Percentiles rank a stretch among this genome's conserved stretches.
Conservation (phyloP, 805 yeast genomes). For the Hyphopichia homilentoma region DNA sequence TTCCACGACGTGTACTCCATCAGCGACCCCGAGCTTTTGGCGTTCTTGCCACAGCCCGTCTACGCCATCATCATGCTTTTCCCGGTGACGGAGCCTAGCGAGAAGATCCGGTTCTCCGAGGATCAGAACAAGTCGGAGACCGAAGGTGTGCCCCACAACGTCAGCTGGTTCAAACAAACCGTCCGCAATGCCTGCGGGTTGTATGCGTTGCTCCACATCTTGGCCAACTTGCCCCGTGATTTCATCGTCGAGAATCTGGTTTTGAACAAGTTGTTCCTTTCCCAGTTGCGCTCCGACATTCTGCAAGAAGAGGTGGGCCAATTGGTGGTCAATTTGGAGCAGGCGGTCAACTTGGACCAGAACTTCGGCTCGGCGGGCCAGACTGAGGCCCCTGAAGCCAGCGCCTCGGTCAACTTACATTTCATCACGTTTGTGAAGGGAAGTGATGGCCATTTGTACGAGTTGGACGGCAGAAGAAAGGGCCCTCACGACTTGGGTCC, state of each 20-base stretch:
- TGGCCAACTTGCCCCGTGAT: slow-evolving; percentile 45
- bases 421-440: slow-evolving; percentile 70
- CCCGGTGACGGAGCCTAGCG: slow-evolving; percentile 69
- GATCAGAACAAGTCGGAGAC: slow-evolving; percentile 23
- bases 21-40: slow-evolving; percentile 76
- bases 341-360: slow-evolving; percentile 36
- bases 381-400: slow-evolving; percentile 63
- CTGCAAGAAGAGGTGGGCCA: slow-evolving; percentile 34
- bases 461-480: slow-evolving; percentile 81
- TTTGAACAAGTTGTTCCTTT: slow-evolving; percentile 16
- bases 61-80: slow-evolving; percentile 74
- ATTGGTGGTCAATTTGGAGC: slow-evolving; percentile 46
- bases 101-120: slow-evolving; percentile 41
- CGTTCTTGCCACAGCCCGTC: slow-evolving; percentile 79
- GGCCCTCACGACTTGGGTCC: slow-evolving; percentile 70
- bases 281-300: slow-evolving; percentile 12
- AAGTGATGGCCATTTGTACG: slow-evolving; percentile 59
- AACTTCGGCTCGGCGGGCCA: slow-evolving; percentile 53
- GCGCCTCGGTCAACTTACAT: slow-evolving; percentile 56
- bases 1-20: slow-evolving; percentile 84
- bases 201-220: slow-evolving; percentile 72
- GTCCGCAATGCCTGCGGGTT: slow-evolving; percentile 91
- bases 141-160: slow-evolving; percentile 15
- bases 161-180: slow-evolving; percentile 82
- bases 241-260: slow-evolving; percentile 39